Percentiles rank a stretch among this genome's conserved stretches.
phyloP scores from a whole-genome alignment of 2,329 filamentous ascomycete genomes.

The Thielaviopsis euricoi region DNA sequence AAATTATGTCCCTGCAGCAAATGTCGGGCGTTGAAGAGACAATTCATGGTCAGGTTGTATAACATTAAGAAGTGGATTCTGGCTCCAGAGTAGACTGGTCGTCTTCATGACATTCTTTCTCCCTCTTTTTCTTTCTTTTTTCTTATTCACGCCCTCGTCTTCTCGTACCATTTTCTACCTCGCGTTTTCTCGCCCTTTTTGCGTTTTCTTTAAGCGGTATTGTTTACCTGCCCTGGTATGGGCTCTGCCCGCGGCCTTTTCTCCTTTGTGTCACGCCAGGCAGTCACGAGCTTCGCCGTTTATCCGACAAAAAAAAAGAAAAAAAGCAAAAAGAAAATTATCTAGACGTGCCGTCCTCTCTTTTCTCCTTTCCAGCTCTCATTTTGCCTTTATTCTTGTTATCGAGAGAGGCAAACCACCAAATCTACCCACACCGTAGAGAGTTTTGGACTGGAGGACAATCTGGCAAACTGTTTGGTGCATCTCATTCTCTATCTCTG shows the following conservation, averaged over 20 bases:
- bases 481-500: not conserved
- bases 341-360: not conserved
- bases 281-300: not conserved
- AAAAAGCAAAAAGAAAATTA: too few relatives aligned
- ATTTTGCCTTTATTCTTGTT: not conserved
- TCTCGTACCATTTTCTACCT: not conserved
- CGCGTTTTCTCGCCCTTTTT: not conserved
- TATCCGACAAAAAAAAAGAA: not conserved
- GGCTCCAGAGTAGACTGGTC: not conserved
- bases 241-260: not conserved
- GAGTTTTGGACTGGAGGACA: not conserved
- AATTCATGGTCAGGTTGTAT: conserved; percentile 8
- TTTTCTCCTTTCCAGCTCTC: conserved; percentile 1
- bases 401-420: not conserved
- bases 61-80: conserved; percentile 6
- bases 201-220: not conserved
- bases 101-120: not conserved
- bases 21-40: conserved; percentile 8
- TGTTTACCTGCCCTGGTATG: too few relatives aligned
- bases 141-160: too few relatives aligned
- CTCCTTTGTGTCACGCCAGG: not conserved
- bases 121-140: too few relatives aligned
- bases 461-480: not conserved
- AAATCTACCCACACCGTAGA: not conserved
- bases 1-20: conserved; percentile 2